phyloP scores from a whole-genome alignment of 805 yeast genomes.

The Suhomyces canberraensis region DNA sequence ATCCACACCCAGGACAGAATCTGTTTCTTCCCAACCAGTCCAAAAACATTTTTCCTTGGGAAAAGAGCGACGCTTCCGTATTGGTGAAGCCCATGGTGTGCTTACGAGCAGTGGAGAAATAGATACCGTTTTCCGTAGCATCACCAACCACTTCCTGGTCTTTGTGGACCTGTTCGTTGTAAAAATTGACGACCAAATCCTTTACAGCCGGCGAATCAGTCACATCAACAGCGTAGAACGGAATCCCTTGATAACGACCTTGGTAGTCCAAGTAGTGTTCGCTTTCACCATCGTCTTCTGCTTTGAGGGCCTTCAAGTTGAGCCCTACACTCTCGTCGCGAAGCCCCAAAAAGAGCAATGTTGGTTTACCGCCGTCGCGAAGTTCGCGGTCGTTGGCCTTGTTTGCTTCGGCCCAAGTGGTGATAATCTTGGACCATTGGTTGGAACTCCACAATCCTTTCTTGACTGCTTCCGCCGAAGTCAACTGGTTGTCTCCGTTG shows the following conservation, averaged over 20 bases:
- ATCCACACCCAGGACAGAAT: slow-evolving; percentile 88
- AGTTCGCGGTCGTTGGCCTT: slow-evolving; percentile 38
- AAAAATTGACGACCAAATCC: slow-evolving; percentile 28
- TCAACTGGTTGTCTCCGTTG: slow-evolving; percentile 33
- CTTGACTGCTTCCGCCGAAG: slow-evolving; percentile 13
- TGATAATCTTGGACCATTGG: slow-evolving; percentile 10
- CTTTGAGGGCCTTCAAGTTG: slow-evolving; percentile 27
- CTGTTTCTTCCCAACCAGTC: slow-evolving; percentile 79
- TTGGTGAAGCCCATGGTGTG: slow-evolving; percentile 33
- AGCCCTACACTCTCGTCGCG: slow-evolving; percentile 45
- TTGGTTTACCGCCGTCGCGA: slow-evolving; percentile 33
- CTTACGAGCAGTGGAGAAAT: slow-evolving; percentile 35
- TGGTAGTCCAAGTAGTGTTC: slow-evolving; percentile 41
- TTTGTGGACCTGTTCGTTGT: slow-evolving; percentile 16
- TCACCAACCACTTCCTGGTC: slow-evolving; percentile 14
- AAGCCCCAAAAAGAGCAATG: slow-evolving; percentile 44
- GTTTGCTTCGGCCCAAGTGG: slow-evolving; percentile 31
- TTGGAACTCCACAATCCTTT: slow-evolving; percentile 19
- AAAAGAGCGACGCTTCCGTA: slow-evolving; percentile 61
- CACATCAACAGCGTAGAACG: slow-evolving; percentile 63
- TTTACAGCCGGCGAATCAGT: slow-evolving; percentile 42
- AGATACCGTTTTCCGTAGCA: slow-evolving; percentile 12
- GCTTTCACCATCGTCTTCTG: slow-evolving; percentile 19
- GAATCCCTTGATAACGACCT: slow-evolving; percentile 55
- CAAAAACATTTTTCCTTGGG: slow-evolving; percentile 79